Evolutionary conservation across 2,329 filamentous ascomycete species (phyloP).

Genomic region (Calcarisporium arbuscula): DNA sequence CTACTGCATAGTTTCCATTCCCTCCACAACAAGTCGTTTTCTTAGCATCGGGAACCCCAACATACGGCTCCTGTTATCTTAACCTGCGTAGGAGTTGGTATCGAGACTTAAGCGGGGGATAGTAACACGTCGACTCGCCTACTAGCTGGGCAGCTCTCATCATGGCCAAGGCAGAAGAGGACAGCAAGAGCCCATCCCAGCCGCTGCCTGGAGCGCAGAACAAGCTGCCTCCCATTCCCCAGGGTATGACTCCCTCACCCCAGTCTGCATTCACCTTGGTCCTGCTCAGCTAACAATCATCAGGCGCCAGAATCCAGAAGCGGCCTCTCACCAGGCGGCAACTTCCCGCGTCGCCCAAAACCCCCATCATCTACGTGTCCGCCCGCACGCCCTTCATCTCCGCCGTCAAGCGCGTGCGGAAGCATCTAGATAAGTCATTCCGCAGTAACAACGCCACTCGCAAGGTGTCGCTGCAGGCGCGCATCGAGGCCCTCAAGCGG

Average conservation of each 20-base stretch:
- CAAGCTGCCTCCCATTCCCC: constrained; percentile 30
- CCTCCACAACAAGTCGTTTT: no score
- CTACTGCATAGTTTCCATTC: no score
- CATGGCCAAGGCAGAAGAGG: constrained; percentile 15
- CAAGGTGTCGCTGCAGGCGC: constrained; percentile 38
- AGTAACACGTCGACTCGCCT: no score
- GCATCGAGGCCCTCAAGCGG: constrained; percentile 36
- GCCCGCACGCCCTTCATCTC: constrained; percentile 61
- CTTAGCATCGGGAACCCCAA: no score
- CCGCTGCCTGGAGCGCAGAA: constrained; percentile 15
- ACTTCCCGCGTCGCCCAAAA: constrained; percentile 35
- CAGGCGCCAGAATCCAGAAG: constrained; percentile 44
- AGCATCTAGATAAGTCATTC: constrained; percentile 51
- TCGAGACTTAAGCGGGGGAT: no score
- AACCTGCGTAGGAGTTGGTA: no score
- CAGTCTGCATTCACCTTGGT: background rate
- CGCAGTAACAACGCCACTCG: constrained; percentile 38
- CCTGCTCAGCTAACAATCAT: constrained; percentile 3
- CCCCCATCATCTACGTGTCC: constrained; percentile 57
- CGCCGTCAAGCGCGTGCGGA: constrained; percentile 57
- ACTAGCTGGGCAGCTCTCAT: no score
- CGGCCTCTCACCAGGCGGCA: constrained; percentile 38
- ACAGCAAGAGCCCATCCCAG: constrained; percentile 10
- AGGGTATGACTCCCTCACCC: constrained; percentile 19
- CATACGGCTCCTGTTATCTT: no score